Evolutionary conservation across 805 yeast species (phyloP).

Genomic region (Saccharomyces jurei): DNA sequence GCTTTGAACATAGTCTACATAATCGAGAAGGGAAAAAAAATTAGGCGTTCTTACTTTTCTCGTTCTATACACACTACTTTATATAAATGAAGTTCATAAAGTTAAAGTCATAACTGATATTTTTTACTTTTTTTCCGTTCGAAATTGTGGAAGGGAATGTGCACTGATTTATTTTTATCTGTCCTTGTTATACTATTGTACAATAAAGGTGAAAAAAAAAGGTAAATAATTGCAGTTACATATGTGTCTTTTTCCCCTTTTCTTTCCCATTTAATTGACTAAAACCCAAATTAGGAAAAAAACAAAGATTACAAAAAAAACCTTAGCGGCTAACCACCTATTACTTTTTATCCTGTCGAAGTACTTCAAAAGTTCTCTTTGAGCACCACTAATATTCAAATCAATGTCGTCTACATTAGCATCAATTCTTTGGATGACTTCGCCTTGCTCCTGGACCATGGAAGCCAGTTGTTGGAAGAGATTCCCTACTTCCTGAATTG

Average conservation of each 20-base stretch:
- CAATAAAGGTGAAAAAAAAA: neutral
- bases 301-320: constrained; percentile 77
- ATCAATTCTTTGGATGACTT: constrained; percentile 90
- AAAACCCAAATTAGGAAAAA: constrained; percentile 74
- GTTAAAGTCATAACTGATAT: neutral
- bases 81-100: neutral
- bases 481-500: constrained; percentile 93
- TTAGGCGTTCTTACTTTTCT: neutral
- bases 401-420: constrained; percentile 90
- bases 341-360: constrained; percentile 81
- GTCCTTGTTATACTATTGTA: neutral
- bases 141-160: neutral
- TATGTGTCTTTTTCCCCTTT: neutral
- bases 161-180: neutral
- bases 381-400: constrained; percentile 86
- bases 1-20: constrained; percentile 32
- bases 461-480: constrained; percentile 91
- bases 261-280: constrained; percentile 40
- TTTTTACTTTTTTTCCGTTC: neutral
- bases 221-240: neutral
- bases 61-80: neutral
- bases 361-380: constrained; percentile 83
- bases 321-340: constrained; percentile 84
- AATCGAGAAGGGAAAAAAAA: neutral
- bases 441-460: constrained; percentile 97